Conservation (phyloP, 2,329 filamentous ascomycete genomes). For the Diaporthe destruens region DNA sequence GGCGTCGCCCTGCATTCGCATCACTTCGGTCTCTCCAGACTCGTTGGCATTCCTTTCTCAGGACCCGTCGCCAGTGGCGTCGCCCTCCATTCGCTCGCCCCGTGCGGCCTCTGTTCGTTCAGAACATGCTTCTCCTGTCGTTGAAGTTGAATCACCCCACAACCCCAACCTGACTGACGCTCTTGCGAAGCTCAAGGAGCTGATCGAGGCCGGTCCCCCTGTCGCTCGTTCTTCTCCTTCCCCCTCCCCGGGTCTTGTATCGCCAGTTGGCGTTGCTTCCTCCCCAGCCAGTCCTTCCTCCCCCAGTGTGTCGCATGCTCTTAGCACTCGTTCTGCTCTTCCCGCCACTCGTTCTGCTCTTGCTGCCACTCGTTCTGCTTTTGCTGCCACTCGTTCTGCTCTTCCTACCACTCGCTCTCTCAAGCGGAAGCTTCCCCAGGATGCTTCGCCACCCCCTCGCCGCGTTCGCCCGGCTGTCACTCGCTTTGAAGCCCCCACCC, state of each 20-base stretch:
- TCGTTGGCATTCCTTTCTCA: background rate
- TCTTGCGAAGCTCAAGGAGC: constrained; percentile 15
- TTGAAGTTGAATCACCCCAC: background rate
- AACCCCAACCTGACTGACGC: background rate
- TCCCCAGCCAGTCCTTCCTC: background rate
- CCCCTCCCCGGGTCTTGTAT: background rate
- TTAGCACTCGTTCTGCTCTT: background rate
- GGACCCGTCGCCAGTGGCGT: constrained; percentile 1
- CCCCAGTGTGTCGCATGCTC: background rate
- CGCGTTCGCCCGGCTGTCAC: constrained; percentile 14
- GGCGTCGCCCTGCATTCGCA: background rate
- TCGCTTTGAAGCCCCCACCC: constrained; percentile 22
- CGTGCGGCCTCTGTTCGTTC: background rate
- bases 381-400: background rate
- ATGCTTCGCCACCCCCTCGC: constrained; percentile 29
- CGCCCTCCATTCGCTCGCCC: background rate
- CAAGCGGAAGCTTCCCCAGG: constrained; percentile 32
- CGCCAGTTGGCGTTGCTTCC: background rate
- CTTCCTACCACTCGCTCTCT: constrained; percentile 1
- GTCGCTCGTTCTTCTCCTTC: background rate
- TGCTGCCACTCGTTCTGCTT: background rate
- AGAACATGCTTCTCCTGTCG: background rate
- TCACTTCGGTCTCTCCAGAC: background rate
- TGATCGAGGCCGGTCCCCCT: background rate
- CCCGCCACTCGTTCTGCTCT: background rate